Evolutionary conservation across 1,139 yeast species (phyloP), one percentile per base, ranked within the genome.

Genomic region (Entelexis sorbosivorans): DNA sequence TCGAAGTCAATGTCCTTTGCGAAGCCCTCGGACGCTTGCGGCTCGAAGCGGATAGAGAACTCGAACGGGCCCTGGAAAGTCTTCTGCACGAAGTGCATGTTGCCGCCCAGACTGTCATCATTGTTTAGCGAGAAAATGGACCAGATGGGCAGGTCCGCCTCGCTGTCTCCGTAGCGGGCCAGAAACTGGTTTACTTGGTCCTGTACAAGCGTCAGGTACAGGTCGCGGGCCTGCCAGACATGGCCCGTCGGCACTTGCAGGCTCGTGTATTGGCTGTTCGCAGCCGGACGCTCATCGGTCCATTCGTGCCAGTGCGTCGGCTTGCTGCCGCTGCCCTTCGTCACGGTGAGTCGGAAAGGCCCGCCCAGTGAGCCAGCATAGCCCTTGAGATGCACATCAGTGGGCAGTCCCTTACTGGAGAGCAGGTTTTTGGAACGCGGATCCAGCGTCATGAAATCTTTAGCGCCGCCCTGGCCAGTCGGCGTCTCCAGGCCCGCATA

Each of bases 201-300:
- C 60, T 81, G 82, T 39, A 87, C 61, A 56, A 88, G 60, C 0
- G 88, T 77, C 62, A 79, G 69, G 62, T 82, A 84, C 6, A 89
- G 75, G 52, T 87, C 96, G 55, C 75, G 75, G 2, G 94, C 94
- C 62, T 74, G 74, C 96, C 96, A 89, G 7, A 78, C 73, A 55
- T 79, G 74, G 42, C 77, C 86, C 60, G 76, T 78, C 0, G 96
- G 95, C 2, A 86, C 81, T 22, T 69, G 71, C 58, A 89, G 68
- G 24, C 91, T 78, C n/a, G 80, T 62, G 63, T 86, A 85, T 58
- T 83, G 86, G 0, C 85, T 69, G 48, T 69, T 72, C 0, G 64
- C 58, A 53, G 64, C 64, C 6, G 65, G 72, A 42, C 74, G 61
- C 38, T 59, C 57, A 48, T 34, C 48, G 10, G 63, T 64, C 11